These are phyloP conservation scores for Misopates orontium DNA, from an alignment of 257 asterid genomes.

Conservation along the genomic window DNA sequence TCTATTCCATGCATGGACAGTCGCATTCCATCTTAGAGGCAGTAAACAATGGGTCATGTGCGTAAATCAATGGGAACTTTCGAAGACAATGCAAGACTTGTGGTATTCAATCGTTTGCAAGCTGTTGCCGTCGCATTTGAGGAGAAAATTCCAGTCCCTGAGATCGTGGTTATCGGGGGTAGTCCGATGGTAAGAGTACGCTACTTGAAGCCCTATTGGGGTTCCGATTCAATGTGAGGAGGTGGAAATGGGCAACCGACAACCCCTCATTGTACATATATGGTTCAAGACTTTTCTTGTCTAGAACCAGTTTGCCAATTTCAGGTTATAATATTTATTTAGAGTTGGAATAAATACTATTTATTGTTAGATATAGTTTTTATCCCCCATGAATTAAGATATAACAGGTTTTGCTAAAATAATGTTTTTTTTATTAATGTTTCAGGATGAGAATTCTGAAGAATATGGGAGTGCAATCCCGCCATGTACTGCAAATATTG, in stretches of 20 bases:
- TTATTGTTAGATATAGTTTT: too few relatives aligned
- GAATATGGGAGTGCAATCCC: conserved; percentile 73
- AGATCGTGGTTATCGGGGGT: conserved; percentile 96
- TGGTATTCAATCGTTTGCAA: conserved; percentile 91
- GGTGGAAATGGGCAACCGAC: conserved; percentile 98
- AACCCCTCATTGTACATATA: conserved; percentile 90
- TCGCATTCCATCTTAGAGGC: too few relatives aligned
- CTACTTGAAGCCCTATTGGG: conserved; percentile 96
- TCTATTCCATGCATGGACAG: too few relatives aligned
- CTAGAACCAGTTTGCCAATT: conserved; percentile 87
- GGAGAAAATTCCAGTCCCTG: conserved; percentile 91
- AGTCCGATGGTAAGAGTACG: conserved; percentile 98
- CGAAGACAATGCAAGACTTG: conserved; percentile 69
- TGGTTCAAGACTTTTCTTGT: conserved; percentile 77
- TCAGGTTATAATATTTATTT: conserved; percentile 84
- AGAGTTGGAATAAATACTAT: too few relatives aligned
- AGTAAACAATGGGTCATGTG: conserved; percentile 48
- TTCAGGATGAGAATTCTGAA: conserved; percentile 89
- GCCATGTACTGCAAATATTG: conserved; percentile 71
- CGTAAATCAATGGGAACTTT: conserved; percentile 41
- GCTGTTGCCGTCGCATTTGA: conserved; percentile 97
- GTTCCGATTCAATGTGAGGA: conserved; percentile 94
- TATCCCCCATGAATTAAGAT: too few relatives aligned
- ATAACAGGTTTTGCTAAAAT: too few relatives aligned
- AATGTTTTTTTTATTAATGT: too few relatives aligned